These are phyloP conservation scores for Globisporangium viniferum DNA, from an alignment of 352 stramenopile species.

Conservation along the genomic window DNA sequence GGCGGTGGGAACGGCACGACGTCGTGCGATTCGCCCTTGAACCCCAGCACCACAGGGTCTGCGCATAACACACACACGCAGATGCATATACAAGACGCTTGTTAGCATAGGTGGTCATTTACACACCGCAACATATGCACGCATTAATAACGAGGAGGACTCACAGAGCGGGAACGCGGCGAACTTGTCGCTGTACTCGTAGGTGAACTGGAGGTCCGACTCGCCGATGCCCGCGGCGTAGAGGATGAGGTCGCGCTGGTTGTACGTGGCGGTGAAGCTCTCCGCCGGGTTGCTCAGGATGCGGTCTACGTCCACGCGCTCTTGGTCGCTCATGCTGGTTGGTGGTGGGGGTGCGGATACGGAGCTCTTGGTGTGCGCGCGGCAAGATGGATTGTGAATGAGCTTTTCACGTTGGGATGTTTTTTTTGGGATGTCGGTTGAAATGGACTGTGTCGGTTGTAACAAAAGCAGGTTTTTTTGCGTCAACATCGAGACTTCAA, in stretches of 20 bases:
- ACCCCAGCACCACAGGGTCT: constrained; percentile 82
- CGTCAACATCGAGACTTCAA: background rate
- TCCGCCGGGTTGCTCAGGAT: constrained; percentile 54
- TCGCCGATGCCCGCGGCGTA: constrained; percentile 89
- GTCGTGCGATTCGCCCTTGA: constrained; percentile 86
- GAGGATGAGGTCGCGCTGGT: constrained; percentile 85
- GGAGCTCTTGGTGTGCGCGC: background rate
- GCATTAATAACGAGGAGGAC: background rate
- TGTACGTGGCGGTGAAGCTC: constrained; percentile 73
- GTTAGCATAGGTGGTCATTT: background rate
- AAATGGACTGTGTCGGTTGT: background rate
- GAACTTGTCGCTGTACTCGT: constrained; percentile 86
- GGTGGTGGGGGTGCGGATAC: background rate
- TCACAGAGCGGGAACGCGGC: constrained; percentile 81
- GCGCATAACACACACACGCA: background rate
- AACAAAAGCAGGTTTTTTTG: background rate
- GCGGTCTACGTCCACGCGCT: constrained; percentile 45
- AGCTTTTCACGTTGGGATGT: background rate
- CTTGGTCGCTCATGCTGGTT: constrained; percentile 30
- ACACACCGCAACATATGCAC: background rate
- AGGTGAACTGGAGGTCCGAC: constrained; percentile 83
- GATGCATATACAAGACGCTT: background rate
- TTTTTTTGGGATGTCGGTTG: background rate
- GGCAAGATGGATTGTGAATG: background rate
- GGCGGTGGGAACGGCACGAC: constrained; percentile 85